These are phyloP conservation scores for Scutellaria barbata DNA, from an alignment of 257 asterid species.

Conservation along the genomic window DNA sequence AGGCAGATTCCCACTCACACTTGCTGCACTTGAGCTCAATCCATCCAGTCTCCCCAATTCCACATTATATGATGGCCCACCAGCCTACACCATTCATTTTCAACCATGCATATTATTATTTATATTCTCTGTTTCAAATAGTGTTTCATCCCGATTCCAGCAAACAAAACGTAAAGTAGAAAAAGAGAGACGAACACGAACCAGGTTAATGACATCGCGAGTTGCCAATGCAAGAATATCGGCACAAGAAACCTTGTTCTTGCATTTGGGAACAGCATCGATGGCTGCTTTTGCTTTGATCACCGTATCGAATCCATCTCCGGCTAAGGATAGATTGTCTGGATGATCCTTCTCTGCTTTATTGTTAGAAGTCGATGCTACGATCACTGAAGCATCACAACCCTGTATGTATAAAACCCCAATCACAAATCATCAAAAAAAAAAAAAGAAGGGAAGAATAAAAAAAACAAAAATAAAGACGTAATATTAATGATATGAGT, in stretches of 20 bases:
- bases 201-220: constrained; percentile 76
- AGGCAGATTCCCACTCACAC: constrained; percentile 79
- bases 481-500: no score
- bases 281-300: constrained; percentile 86
- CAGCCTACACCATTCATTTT: constrained; percentile 47
- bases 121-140: no score
- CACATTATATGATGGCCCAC: constrained; percentile 78
- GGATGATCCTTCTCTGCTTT: constrained; percentile 85
- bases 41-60: constrained; percentile 93
- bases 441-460: no score
- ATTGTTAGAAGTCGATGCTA: constrained; percentile 66
- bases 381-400: constrained; percentile 78
- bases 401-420: constrained; percentile 48
- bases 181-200: constrained; percentile 26
- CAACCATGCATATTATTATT: neutral
- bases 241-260: constrained; percentile 82
- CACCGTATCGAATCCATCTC: constrained; percentile 92
- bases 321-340: constrained; percentile 87
- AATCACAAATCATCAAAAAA: no score
- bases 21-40: constrained; percentile 59
- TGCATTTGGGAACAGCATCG: constrained; percentile 66
- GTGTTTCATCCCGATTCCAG: no score
- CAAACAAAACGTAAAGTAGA: no score
- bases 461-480: no score
- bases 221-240: constrained; percentile 90